These are phyloP conservation scores for Phytophthora rubi DNA, from an alignment of 352 stramenopile genomes.

Conservation along the genomic window DNA sequence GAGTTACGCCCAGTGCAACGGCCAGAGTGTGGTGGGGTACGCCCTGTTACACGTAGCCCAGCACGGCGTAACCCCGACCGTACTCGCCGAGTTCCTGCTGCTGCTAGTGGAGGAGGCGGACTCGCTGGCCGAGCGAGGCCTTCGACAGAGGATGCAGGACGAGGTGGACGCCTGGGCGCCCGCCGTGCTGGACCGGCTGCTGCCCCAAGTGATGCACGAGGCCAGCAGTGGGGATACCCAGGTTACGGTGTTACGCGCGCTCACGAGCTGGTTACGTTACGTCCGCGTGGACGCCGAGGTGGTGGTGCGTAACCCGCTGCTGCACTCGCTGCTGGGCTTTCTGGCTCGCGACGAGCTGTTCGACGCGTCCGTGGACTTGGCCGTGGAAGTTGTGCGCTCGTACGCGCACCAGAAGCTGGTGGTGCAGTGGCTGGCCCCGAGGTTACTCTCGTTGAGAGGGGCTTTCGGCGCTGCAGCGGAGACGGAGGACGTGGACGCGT, in stretches of 20 bases:
- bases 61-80: slow-evolving; percentile 37
- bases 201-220: slow-evolving; percentile 84
- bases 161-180: slow-evolving; percentile 71
- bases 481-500: slow-evolving; percentile 79
- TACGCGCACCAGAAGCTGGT: slow-evolving; percentile 62
- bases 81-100: slow-evolving; percentile 68
- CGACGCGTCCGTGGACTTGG: slow-evolving; percentile 81
- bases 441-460: slow-evolving; percentile 68
- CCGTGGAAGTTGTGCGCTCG: slow-evolving; percentile 78
- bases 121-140: slow-evolving; percentile 52
- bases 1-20: slow-evolving; percentile 27
- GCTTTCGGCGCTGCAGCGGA: slow-evolving; percentile 57
- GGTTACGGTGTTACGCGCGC: slow-evolving; percentile 62
- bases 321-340: slow-evolving; percentile 74
- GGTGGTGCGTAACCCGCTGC: slow-evolving; percentile 67
- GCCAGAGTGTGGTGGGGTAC: slow-evolving; percentile 59
- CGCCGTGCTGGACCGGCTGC: slow-evolving; percentile 61
- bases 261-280: slow-evolving; percentile 72
- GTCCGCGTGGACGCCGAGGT: slow-evolving; percentile 45
- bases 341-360: slow-evolving; percentile 81
- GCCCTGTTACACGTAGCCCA: slow-evolving; percentile 57
- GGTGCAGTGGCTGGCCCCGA: slow-evolving; percentile 81
- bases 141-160: slow-evolving; percentile 57
- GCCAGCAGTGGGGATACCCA: slow-evolving; percentile 48
- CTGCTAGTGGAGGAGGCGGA: slow-evolving; percentile 73